These are phyloP conservation scores for Pulveroboletus sp. DNA, from an alignment of 768 basidiomycete genomes.

Conservation along the genomic window DNA sequence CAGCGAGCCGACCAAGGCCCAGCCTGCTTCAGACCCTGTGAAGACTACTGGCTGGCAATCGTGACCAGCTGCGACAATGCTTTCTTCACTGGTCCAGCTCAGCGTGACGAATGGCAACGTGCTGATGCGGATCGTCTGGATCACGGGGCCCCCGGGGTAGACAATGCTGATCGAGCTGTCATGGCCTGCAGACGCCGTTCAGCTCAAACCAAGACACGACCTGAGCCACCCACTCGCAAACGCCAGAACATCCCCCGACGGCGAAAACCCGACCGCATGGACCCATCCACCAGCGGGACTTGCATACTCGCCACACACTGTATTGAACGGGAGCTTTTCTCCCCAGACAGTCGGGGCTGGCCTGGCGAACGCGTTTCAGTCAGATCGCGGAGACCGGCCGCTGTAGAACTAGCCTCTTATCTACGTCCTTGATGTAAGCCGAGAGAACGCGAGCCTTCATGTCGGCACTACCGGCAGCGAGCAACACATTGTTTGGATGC, in stretches of 20 bases:
- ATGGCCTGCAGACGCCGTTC: slow-evolving; percentile 57
- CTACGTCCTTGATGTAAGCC: slow-evolving; percentile 97
- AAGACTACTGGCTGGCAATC: slow-evolving; percentile 95
- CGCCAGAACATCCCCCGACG: slow-evolving; percentile 89
- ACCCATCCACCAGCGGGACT: slow-evolving; percentile 96
- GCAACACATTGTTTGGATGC: slow-evolving; percentile 98
- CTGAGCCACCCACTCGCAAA: slow-evolving; percentile 72
- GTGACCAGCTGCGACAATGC: slow-evolving; percentile 89
- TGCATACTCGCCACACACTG: slow-evolving; percentile 89
- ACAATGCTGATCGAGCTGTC: slow-evolving; percentile 92
- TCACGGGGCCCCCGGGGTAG: slow-evolving; percentile 74
- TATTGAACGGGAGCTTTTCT: slow-evolving; percentile 97
- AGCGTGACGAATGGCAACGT: slow-evolving; percentile 82
- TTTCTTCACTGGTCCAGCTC: slow-evolving; percentile 78
- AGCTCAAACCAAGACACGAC: background rate
- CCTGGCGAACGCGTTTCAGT: slow-evolving; percentile 37
- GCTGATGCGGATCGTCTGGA: slow-evolving; percentile 70
- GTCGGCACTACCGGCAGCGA: slow-evolving; percentile 96
- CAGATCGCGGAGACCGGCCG: background rate
- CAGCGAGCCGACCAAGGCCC: slow-evolving; percentile 76
- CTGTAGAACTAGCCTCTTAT: slow-evolving; percentile 63
- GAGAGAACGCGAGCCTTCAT: slow-evolving; percentile 98
- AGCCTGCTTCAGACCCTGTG: slow-evolving; percentile 67
- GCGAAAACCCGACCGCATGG: slow-evolving; percentile 92
- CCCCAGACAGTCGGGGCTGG: slow-evolving; percentile 92